These are phyloP conservation scores for Thermothelomyces thermophilus DNA, from an alignment of 2,329 filamentous ascomycete species.

Conservation along the genomic window DNA sequence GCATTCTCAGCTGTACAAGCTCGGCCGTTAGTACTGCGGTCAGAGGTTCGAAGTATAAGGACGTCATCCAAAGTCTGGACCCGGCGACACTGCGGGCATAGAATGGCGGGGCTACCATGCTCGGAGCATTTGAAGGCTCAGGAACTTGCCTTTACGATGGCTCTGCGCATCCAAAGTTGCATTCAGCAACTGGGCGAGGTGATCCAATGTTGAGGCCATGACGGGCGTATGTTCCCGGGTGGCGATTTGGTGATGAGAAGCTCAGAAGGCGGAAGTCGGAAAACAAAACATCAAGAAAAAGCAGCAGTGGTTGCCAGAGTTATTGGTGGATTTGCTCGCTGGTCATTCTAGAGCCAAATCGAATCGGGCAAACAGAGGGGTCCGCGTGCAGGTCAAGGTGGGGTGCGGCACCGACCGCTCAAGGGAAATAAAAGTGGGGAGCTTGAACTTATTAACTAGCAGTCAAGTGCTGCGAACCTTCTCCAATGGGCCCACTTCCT, in stretches of 20 bases:
- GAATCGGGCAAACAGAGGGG: slow-evolving; percentile 8
- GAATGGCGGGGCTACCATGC: slow-evolving; percentile 10
- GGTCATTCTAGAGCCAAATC: slow-evolving; percentile 7
- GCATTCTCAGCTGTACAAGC: slow-evolving; percentile 64
- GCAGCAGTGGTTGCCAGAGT: slow-evolving; percentile 17
- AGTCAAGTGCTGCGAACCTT: too few species aligned
- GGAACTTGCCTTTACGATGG: slow-evolving; percentile 72
- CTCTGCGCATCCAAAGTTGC: slow-evolving; percentile 82
- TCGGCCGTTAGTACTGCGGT: slow-evolving; percentile 5
- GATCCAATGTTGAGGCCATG: slow-evolving; percentile 52
- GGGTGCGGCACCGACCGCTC: background rate
- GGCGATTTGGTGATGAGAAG: slow-evolving; percentile 7
- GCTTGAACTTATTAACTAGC: background rate
- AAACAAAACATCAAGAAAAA: slow-evolving; percentile 18
- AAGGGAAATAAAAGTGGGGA: slow-evolving; percentile 6
- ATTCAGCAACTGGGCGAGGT: slow-evolving; percentile 76
- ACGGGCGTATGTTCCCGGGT: slow-evolving; percentile 13
- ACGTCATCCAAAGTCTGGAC: background rate
- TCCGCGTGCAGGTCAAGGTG: background rate
- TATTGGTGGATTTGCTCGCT: slow-evolving; percentile 14
- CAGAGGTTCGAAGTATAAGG: background rate
- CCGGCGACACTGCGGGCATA: background rate
- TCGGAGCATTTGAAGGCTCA: background rate
- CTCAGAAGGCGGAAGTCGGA: background rate
- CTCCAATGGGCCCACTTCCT: too few species aligned